Evolutionary conservation across 2,329 filamentous ascomycete genomes (phyloP).

Genomic region (Colletotrichum sidae): DNA sequence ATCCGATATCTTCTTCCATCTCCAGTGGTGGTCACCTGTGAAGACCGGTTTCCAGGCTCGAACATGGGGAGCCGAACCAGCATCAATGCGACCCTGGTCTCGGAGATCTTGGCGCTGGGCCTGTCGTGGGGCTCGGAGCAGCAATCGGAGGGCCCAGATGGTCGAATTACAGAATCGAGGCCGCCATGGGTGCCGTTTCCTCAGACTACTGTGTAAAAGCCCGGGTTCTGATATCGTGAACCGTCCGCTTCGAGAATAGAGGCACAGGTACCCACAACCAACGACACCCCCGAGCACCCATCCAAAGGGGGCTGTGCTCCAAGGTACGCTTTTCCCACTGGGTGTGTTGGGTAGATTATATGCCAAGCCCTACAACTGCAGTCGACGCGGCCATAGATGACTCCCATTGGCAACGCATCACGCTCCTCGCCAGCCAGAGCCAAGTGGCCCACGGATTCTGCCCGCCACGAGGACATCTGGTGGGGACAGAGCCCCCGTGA

Average conservation of each 20-base stretch:
- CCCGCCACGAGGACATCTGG: constrained; percentile 2
- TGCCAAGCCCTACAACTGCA: constrained; percentile 20
- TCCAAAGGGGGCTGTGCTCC: constrained; percentile 25
- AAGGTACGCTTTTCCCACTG: background rate
- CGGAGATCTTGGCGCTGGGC: constrained; percentile 4
- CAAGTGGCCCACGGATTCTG: constrained; percentile 1
- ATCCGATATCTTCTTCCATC: background rate
- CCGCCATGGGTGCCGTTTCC: constrained; percentile 4
- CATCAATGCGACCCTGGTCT: constrained; percentile 8
- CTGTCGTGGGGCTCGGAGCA: constrained; percentile 1
- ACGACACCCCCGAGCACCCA: background rate
- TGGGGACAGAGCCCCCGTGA: background rate
- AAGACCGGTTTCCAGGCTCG: background rate
- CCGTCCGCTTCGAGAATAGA: background rate
- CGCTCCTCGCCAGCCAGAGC: background rate
- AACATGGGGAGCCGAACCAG: background rate
- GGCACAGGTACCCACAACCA: background rate
- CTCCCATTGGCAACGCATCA: constrained; percentile 1
- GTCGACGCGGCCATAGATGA: background rate
- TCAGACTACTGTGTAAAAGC: too few relatives aligned
- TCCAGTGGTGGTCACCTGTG: background rate
- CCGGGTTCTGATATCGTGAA: background rate
- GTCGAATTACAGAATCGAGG: constrained; percentile 9
- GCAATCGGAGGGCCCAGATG: background rate
- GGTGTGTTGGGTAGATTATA: constrained; percentile 22